Evolutionary conservation across 192 early-diverging fungal genomes (phyloP), one percentile per base, ranked within the genome.

Genomic region (Polychytrium aggregatum): DNA sequence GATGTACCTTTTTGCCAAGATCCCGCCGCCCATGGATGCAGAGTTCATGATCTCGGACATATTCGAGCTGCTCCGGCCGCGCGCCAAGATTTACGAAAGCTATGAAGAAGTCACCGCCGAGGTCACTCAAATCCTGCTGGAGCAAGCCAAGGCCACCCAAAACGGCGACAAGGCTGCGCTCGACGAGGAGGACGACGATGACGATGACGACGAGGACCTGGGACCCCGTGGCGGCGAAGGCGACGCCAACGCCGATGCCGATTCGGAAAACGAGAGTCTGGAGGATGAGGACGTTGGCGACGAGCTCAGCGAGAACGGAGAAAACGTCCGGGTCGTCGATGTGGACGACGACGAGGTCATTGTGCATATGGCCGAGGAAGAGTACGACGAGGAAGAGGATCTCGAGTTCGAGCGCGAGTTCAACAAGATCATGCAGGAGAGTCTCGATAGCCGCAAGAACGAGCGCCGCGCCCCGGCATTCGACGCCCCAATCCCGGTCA

Each of bases 401-500:
- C 85, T 89, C 20, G 73, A 83, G 31, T 89, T 97, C 75, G 91
- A 97, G 43, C 66, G 74, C 43, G 90, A 95, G 56, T 88, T 90
- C 44, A 84, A 79, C 55, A 79, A 78, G 56, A 84, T 96, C 65
- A 84, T 97, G 79, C 76, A 76, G n/a, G 93, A 97, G 44, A 88
- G 84, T 37, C 54, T 87, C 37, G 93, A 94, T 31, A 68, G 80
- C 10, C 82, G 89, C 26, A 85, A 86, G 61, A 70, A 68, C 60
- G 86, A 87, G 44, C 64, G 82, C n/a, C 88, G 87, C 45, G 51
- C 74, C 4, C 53, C 76, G 1, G 81, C 79, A 42, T 81, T 98
- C 36, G 94, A 98, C 62, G 84, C 88, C 17, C 76, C 90, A 9
- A 85, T 98, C 41, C 94, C 94, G 18, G 77, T 86, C 60, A 65